Conservation (phyloP, 1,139 yeast genomes). For the Pichia sp. region DNA sequence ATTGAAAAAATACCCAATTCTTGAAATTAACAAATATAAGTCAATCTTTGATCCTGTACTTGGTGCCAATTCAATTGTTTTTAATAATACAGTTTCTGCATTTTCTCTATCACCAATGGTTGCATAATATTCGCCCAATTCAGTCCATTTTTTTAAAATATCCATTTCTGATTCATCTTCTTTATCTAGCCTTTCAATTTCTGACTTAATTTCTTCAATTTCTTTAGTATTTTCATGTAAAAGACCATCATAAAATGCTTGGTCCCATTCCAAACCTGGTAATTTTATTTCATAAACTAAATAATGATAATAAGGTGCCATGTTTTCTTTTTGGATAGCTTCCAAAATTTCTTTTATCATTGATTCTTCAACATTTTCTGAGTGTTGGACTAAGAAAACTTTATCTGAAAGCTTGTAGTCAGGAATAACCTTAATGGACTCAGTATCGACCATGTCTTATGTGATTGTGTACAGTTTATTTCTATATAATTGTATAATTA, state of each 20-base stretch:
- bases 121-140: slow-evolving; percentile 85
- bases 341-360: slow-evolving; percentile 40
- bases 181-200: slow-evolving; percentile 68
- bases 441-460: neutral
- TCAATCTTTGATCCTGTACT: slow-evolving; percentile 90
- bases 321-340: slow-evolving; percentile 51
- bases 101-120: slow-evolving; percentile 71
- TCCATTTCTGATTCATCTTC: slow-evolving; percentile 91
- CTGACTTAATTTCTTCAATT: slow-evolving; percentile 50
- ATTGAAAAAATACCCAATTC: slow-evolving; percentile 82
- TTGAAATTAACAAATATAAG: slow-evolving; percentile 67
- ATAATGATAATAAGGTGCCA: slow-evolving; percentile 83
- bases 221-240: slow-evolving; percentile 47
- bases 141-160: slow-evolving; percentile 65
- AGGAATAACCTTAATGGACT: slow-evolving; percentile 41
- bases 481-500: neutral
- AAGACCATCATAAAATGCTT: slow-evolving; percentile 45
- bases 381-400: slow-evolving; percentile 49
- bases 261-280: slow-evolving; percentile 48
- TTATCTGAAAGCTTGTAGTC: slow-evolving; percentile 73
- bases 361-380: slow-evolving; percentile 28
- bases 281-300: slow-evolving; percentile 46
- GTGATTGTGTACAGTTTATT: neutral
- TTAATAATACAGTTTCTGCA: slow-evolving; percentile 65
- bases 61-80: slow-evolving; percentile 74